Evolutionary conservation across 441 rosid genomes (phyloP).

Genomic region (Pelargonium citronellum): DNA sequence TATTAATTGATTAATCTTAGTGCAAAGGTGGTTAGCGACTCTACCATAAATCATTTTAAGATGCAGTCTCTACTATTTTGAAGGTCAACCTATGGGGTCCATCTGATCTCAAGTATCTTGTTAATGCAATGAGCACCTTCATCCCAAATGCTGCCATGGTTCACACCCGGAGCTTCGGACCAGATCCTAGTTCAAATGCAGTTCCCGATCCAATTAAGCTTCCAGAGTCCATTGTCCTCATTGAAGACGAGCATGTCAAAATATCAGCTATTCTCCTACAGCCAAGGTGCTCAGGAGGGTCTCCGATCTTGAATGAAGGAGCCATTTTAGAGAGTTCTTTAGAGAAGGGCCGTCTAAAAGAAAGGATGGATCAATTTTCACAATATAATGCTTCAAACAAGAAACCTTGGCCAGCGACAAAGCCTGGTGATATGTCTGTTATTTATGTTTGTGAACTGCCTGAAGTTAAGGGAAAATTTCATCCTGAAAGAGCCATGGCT

Average conservation of each 20-base stretch:
- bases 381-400: neutral
- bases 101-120: slow-evolving; percentile 75
- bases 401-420: slow-evolving; percentile 22
- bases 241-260: slow-evolving; percentile 73
- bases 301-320: neutral
- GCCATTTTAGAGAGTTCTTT: neutral
- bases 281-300: slow-evolving; percentile 32
- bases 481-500: slow-evolving; percentile 62
- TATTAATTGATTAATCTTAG: slow-evolving; percentile 1
- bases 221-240: slow-evolving; percentile 49
- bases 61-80: slow-evolving; percentile 20
- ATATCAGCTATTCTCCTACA: slow-evolving; percentile 73
- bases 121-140: slow-evolving; percentile 86
- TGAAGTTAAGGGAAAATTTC: slow-evolving; percentile 76
- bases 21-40: neutral
- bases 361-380: neutral
- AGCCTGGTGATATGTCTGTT: slow-evolving; percentile 75
- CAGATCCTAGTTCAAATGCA: slow-evolving; percentile 35
- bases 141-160: slow-evolving; percentile 96
- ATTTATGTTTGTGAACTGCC: slow-evolving; percentile 78
- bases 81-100: slow-evolving; percentile 97
- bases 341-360: neutral
- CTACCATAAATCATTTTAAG: slow-evolving; percentile 5
- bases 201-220: slow-evolving; percentile 30
- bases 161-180: slow-evolving; percentile 74